A percentile compares a stretch with the other conserved stretches of the same genome.
phyloP scores from a whole-genome alignment of 768 basidiomycete genomes.

The Thelephora ganbajun region DNA sequence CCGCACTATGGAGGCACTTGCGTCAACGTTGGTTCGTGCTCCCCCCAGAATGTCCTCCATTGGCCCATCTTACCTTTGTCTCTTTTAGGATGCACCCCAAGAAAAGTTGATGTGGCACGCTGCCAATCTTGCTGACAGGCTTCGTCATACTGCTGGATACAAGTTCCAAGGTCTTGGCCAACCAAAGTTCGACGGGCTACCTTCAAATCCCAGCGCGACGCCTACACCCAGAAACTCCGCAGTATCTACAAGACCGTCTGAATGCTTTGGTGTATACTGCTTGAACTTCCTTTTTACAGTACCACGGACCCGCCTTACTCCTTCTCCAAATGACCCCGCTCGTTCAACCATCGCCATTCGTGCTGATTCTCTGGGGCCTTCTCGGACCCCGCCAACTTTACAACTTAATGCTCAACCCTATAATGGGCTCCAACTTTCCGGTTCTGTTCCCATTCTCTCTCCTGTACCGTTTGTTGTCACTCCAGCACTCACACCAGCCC shows the following conservation, averaged over 20 bases:
- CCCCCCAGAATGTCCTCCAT: not conserved
- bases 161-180: conserved; percentile 46
- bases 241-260: conserved; percentile 60
- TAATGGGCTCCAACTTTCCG: too few relatives aligned
- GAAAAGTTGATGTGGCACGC: conserved; percentile 99
- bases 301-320: too few relatives aligned
- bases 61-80: not conserved
- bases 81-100: conserved; percentile 79
- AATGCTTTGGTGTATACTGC: too few relatives aligned
- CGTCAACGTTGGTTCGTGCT: conserved; percentile 82
- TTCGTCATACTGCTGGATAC: conserved; percentile 65
- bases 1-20: conserved; percentile 84
- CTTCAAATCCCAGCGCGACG: conserved; percentile 91
- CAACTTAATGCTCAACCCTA: too few relatives aligned
- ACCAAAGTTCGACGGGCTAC: conserved; percentile 66
- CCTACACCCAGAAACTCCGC: conserved; percentile 83
- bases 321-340: too few relatives aligned
- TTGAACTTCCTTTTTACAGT: too few relatives aligned
- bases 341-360: too few relatives aligned
- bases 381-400: too few relatives aligned
- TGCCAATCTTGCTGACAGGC: conserved; percentile 76
- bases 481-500: too few relatives aligned
- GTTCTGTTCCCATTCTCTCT: too few relatives aligned
- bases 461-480: too few relatives aligned
- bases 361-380: too few relatives aligned